Percentiles rank a stretch among this genome's conserved stretches.
These are phyloP conservation scores for Aspergillus indologenus DNA, from an alignment of 495 filamentous ascomycete genomes.

Conservation along the genomic window DNA sequence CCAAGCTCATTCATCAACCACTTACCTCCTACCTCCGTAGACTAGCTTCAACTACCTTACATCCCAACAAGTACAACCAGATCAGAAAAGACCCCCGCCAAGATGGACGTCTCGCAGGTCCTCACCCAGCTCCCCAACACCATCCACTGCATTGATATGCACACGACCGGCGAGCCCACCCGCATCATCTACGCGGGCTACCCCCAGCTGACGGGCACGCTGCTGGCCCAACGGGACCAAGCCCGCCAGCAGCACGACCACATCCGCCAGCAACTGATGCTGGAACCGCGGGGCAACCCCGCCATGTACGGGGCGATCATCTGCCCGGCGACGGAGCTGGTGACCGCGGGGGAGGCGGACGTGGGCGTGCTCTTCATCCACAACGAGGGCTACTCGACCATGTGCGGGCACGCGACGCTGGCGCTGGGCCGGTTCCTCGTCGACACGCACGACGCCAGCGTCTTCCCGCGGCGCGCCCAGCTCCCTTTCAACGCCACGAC, in stretches of 20 bases:
- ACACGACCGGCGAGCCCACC: slow-evolving; percentile 34
- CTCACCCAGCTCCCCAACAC: slow-evolving; percentile 30
- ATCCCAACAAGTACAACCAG: too few species aligned
- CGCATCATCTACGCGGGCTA: slow-evolving; percentile 33
- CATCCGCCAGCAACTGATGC: slow-evolving; percentile 28
- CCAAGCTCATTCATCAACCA: too few species aligned
- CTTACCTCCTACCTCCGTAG: too few species aligned
- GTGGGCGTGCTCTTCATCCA: slow-evolving; percentile 50
- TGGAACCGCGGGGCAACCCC: slow-evolving; percentile 31
- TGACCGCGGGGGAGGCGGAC: slow-evolving; percentile 43
- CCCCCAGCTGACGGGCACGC: slow-evolving; percentile 21
- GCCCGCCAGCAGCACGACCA: slow-evolving; percentile 24
- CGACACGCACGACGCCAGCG: slow-evolving; percentile 23
- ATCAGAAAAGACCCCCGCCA: slow-evolving; percentile 12
- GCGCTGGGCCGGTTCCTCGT: slow-evolving; percentile 33
- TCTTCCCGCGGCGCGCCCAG: slow-evolving; percentile 21
- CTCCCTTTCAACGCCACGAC: slow-evolving; percentile 11
- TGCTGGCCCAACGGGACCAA: slow-evolving; percentile 28
- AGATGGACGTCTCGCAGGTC: slow-evolving; percentile 57
- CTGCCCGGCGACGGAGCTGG: slow-evolving; percentile 26
- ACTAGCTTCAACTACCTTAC: too few species aligned
- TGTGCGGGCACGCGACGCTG: slow-evolving; percentile 59
- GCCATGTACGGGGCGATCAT: slow-evolving; percentile 37
- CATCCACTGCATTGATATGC: slow-evolving; percentile 35
- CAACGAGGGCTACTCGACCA: slow-evolving; percentile 76